Percentiles rank a stretch among this genome's conserved stretches.
phyloP scores from a whole-genome alignment of 106 monocot genomes.

The Acorus gramineus region DNA sequence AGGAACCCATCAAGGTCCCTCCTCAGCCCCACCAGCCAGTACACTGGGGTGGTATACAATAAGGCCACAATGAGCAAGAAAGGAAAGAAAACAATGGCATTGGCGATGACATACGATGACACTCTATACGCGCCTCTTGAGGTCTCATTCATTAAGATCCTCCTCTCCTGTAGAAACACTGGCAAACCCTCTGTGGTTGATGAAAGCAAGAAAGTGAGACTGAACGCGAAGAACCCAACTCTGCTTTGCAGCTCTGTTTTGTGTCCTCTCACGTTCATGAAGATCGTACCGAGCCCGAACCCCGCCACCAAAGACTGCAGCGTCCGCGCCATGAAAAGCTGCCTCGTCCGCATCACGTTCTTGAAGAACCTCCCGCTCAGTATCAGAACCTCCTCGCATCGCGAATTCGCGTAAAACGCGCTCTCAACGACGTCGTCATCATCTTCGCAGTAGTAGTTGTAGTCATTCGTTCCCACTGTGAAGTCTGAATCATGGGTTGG shows the following conservation, averaged over 20 bases:
- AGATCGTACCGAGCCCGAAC: slow-evolving; percentile 52
- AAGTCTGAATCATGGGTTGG: not conserved
- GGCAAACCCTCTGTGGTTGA: slow-evolving; percentile 82
- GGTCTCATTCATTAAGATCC: slow-evolving; percentile 58
- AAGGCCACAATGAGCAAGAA: slow-evolving; percentile 51
- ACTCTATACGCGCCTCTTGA: slow-evolving; percentile 74
- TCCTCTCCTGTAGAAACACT: slow-evolving; percentile 68
- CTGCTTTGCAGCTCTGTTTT: slow-evolving; percentile 30
- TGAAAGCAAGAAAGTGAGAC: slow-evolving; percentile 75
- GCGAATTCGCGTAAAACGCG: slow-evolving; percentile 45
- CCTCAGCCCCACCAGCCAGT: slow-evolving; percentile 65
- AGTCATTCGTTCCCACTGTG: not conserved
- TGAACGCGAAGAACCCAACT: slow-evolving; percentile 87
- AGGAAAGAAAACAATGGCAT: slow-evolving; percentile 51
- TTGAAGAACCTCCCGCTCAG: slow-evolving; percentile 57
- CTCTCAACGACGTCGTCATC: not conserved
- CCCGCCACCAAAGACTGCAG: slow-evolving; percentile 57
- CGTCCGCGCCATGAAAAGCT: slow-evolving; percentile 61
- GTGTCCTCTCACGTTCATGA: slow-evolving; percentile 30
- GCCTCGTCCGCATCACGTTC: slow-evolving; percentile 58
- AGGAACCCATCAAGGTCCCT: slow-evolving; percentile 41
- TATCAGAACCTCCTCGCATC: slow-evolving; percentile 27
- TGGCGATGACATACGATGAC: slow-evolving; percentile 75
- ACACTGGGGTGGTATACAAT: slow-evolving; percentile 66
- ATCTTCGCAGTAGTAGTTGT: not conserved